A percentile compares a stretch with the other conserved stretches of the same genome.
Evolutionary conservation across 2,329 filamentous ascomycete species (phyloP).

Genomic region (Diaporthe vaccinii): DNA sequence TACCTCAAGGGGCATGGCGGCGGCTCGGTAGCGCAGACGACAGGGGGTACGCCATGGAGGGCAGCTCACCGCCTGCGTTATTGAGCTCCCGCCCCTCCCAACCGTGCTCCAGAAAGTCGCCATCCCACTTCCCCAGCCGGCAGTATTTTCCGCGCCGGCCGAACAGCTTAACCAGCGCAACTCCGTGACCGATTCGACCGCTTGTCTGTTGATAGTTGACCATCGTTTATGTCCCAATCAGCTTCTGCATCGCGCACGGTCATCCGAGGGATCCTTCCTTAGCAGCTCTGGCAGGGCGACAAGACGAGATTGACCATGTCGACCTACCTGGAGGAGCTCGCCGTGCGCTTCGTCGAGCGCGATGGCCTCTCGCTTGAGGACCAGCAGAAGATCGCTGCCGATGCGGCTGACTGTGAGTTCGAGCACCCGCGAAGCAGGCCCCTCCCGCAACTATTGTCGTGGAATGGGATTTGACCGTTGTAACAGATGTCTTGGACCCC

Average conservation of each 20-base stretch:
- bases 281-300: conserved; percentile 6
- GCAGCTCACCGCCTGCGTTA: conserved; percentile 36
- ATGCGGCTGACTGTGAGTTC: conserved; percentile 38
- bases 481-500: conserved; percentile 18
- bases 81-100: not conserved
- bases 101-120: not conserved
- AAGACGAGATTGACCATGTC: conserved; percentile 28
- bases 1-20: conserved; percentile 26
- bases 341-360: conserved; percentile 40
- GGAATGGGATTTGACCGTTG: not conserved
- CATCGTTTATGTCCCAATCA: not conserved
- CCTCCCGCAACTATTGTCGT: not conserved
- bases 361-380: conserved; percentile 38
- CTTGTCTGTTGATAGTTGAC: not conserved
- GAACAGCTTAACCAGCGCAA: not conserved
- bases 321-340: conserved; percentile 38
- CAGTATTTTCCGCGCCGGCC: conserved; percentile 32
- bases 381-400: conserved; percentile 38
- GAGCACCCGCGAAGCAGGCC: no score
- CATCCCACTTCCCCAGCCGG: conserved; percentile 35
- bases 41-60: not conserved
- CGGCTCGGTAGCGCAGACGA: not conserved
- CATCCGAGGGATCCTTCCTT: not conserved
- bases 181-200: not conserved
- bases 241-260: conserved; percentile 3